A percentile compares a stretch with the other conserved stretches of the same genome.
phyloP scores from a whole-genome alignment of 2,329 filamentous ascomycete species.

The Scopulariopsis brevicaulis region DNA sequence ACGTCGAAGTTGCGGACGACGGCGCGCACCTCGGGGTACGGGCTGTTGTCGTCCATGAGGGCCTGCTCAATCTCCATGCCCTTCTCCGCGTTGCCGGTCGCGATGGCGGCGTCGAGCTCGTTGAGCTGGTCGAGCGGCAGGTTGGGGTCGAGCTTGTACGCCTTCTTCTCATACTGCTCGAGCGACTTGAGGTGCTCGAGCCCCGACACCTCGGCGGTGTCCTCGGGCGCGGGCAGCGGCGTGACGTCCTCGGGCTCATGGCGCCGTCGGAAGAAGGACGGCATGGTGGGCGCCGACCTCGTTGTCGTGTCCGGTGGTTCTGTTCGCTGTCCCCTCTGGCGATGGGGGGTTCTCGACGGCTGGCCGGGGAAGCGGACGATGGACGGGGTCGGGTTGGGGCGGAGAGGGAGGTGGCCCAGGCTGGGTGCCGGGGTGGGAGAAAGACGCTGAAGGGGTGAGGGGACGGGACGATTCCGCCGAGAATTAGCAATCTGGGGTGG shows the following conservation, averaged over 20 bases:
- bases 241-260: constrained; percentile 32
- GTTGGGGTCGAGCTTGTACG: constrained; percentile 54
- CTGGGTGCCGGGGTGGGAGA: background rate
- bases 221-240: constrained; percentile 25
- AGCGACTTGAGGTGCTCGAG: constrained; percentile 33
- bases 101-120: constrained; percentile 46
- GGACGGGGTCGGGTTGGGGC: background rate
- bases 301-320: background rate
- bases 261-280: constrained; percentile 29
- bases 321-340: background rate
- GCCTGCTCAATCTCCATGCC: constrained; percentile 46
- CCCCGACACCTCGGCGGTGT: constrained; percentile 25
- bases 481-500: background rate
- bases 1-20: constrained; percentile 55
- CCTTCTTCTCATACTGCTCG: constrained; percentile 40
- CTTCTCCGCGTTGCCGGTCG: constrained; percentile 41
- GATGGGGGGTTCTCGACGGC: background rate
- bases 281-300: background rate
- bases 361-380: background rate
- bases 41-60: constrained; percentile 52
- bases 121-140: constrained; percentile 50
- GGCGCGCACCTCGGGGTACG: constrained; percentile 56
- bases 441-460: background rate
- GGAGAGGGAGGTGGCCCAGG: background rate
- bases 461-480: background rate